Evolutionary conservation across 768 basidiomycete species (phyloP).

Genomic region (Mycena kentingensis): DNA sequence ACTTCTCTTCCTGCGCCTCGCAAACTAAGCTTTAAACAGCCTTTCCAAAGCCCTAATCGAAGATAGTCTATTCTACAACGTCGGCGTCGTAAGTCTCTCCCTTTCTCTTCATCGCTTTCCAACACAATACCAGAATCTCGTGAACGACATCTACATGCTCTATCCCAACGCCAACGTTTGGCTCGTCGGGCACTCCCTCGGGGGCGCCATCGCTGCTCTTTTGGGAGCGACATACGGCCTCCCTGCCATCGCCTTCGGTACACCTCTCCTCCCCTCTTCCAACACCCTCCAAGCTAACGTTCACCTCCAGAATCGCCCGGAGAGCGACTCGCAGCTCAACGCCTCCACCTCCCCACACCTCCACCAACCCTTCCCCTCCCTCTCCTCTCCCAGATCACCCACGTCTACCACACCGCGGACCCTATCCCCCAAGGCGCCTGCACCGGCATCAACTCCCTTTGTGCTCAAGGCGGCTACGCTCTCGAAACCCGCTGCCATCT

Average conservation of each 20-base stretch:
- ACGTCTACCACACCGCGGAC: constrained; percentile 91
- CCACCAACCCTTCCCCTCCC: constrained; percentile 90
- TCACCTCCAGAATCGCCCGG: constrained; percentile 62
- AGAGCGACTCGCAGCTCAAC: constrained; percentile 68
- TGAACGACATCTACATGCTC: constrained; percentile 81
- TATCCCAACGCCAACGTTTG: constrained; percentile 87
- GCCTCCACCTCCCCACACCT: too few relatives aligned
- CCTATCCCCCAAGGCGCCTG: constrained; percentile 88
- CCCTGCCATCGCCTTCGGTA: constrained; percentile 85
- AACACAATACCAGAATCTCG: constrained; percentile 60
- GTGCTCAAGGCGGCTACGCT: constrained; percentile 85
- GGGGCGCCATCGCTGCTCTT: constrained; percentile 81
- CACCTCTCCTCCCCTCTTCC: neutral
- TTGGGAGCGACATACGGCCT: constrained; percentile 88
- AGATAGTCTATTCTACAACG: constrained; percentile 90
- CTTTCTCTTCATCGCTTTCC: neutral
- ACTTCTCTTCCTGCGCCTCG: neutral
- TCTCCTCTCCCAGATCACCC: constrained; percentile 53
- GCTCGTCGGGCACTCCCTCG: constrained; percentile 83
- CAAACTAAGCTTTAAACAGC: constrained; percentile 13
- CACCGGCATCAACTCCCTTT: constrained; percentile 72
- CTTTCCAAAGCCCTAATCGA: constrained; percentile 80
- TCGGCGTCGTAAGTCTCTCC: constrained; percentile 68
- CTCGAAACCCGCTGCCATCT: constrained; percentile 87
- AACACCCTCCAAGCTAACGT: neutral